A percentile compares a stretch with the other conserved stretches of the same genome.
Evolutionary conservation across 768 basidiomycete genomes (phyloP).

Genomic region (Boletales sp.): DNA sequence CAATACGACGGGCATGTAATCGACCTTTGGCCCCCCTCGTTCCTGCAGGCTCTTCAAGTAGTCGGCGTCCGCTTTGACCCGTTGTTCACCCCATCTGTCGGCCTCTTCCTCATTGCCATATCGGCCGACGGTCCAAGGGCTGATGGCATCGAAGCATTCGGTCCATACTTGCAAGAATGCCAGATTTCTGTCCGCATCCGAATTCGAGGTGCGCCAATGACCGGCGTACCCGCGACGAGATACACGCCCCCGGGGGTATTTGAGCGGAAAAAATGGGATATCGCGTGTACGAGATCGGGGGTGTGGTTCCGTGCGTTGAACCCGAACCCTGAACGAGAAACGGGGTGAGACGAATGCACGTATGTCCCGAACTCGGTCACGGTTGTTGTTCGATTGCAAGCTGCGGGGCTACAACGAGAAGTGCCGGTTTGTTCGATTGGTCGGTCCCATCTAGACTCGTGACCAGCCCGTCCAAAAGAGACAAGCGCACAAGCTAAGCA

Average conservation of each 20-base stretch:
- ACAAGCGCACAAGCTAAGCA: no score
- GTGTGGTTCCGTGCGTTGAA: slow-evolving; percentile 60
- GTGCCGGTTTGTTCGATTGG: no score
- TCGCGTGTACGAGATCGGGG: slow-evolving; percentile 51
- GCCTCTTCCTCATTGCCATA: slow-evolving; percentile 59
- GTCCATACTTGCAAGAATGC: slow-evolving; percentile 69
- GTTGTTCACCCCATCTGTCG: slow-evolving; percentile 58
- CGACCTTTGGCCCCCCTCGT: slow-evolving; percentile 49
- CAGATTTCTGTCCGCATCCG: slow-evolving; percentile 67
- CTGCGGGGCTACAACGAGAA: no score
- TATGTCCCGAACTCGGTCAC: no score
- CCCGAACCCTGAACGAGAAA: slow-evolving; percentile 60
- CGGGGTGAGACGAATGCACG: not conserved
- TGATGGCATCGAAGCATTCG: slow-evolving; percentile 75
- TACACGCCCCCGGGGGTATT: slow-evolving; percentile 71
- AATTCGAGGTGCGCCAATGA: slow-evolving; percentile 68
- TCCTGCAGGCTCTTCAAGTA: slow-evolving; percentile 50
- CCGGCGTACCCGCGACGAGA: slow-evolving; percentile 64
- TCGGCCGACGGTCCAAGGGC: slow-evolving; percentile 81
- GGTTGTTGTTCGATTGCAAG: no score
- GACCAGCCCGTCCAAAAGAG: no score
- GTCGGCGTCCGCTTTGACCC: slow-evolving; percentile 62
- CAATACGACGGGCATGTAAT: slow-evolving; percentile 81
- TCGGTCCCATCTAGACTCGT: no score
- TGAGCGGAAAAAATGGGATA: slow-evolving; percentile 55